Evolutionary conservation across 2,329 filamentous ascomycete species (phyloP).

Genomic region (Acarospora socialis): DNA sequence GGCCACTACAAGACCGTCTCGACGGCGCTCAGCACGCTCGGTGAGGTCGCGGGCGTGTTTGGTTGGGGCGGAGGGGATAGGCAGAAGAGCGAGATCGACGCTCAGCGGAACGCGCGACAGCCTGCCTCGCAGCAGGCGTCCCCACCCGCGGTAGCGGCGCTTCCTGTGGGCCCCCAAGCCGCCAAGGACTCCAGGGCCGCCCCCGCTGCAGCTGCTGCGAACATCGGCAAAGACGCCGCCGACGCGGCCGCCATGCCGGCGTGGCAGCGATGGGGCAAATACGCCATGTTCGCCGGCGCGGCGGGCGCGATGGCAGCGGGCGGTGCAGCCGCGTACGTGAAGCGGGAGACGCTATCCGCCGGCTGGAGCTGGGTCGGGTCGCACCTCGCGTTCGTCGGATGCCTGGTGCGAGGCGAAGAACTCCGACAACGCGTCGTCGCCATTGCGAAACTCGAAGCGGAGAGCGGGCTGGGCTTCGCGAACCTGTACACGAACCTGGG

Average conservation of each 20-base stretch:
- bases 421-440: constrained; percentile 57
- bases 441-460: constrained; percentile 49
- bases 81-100: too few species aligned
- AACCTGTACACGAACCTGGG: constrained; percentile 83
- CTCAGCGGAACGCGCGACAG: too few species aligned
- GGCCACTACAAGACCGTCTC: constrained; percentile 65
- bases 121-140: too few species aligned
- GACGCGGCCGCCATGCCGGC: constrained; percentile 33
- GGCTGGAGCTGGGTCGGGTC: constrained; percentile 73
- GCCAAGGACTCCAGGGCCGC: constrained; percentile 19
- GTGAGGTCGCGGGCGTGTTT: constrained; percentile 45
- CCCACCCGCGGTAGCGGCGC: too few species aligned
- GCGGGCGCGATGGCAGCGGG: constrained; percentile 66
- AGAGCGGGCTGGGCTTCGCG: constrained; percentile 60
- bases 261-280: constrained; percentile 73
- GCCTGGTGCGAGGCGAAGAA: constrained; percentile 70
- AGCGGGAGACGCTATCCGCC: constrained; percentile 62
- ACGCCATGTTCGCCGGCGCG: constrained; percentile 75
- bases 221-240: constrained; percentile 21
- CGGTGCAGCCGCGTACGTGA: constrained; percentile 71
- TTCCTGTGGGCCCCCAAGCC: too few species aligned
- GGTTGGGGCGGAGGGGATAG: constrained; percentile 50
- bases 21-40: constrained; percentile 55
- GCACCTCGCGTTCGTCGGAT: constrained; percentile 87
- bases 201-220: constrained; percentile 23